Percentiles rank a stretch among this genome's conserved stretches.
Evolutionary conservation across 1,284 basidiomycete species (phyloP).

Genomic region (Papiliotrema terrestris): DNA sequence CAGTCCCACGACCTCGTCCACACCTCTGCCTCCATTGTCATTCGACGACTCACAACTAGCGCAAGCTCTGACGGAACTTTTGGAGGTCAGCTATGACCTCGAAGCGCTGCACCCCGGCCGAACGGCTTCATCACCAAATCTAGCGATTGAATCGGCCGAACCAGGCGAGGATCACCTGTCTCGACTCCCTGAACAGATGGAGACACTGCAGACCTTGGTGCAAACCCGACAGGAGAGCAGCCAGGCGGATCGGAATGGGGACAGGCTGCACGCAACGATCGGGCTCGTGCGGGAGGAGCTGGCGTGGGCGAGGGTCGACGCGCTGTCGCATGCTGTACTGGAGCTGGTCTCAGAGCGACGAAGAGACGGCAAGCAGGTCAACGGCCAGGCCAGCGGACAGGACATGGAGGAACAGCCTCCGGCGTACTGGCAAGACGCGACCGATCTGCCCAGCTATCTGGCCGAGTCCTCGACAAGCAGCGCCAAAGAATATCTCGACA

Average conservation of each 20-base stretch:
- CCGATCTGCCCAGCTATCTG: background rate
- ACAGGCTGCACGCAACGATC: slow-evolving; percentile 21
- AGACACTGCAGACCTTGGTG: slow-evolving; percentile 1
- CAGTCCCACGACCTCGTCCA: background rate
- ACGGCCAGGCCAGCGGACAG: background rate
- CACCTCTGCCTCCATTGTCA: background rate
- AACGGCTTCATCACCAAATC: background rate
- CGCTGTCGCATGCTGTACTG: slow-evolving; percentile 21
- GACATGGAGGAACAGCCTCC: background rate
- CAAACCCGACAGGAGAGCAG: background rate
- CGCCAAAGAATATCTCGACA: no score
- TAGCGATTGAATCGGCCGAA: background rate
- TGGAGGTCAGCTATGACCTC: slow-evolving; percentile 40
- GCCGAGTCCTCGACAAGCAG: no score
- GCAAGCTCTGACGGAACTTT: slow-evolving; percentile 28
- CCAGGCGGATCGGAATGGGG: background rate
- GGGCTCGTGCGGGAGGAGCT: slow-evolving; percentile 27
- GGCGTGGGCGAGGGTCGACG: slow-evolving; percentile 33
- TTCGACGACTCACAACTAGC: slow-evolving; percentile 23
- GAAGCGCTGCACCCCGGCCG: slow-evolving; percentile 24
- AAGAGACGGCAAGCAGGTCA: background rate
- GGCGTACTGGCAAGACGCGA: background rate
- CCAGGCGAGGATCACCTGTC: background rate
- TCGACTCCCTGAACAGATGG: background rate
- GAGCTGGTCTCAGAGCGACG: slow-evolving; percentile 9